Evolutionary conservation across 805 yeast genomes (phyloP).

Genomic region (Ogataea pilisensis): DNA sequence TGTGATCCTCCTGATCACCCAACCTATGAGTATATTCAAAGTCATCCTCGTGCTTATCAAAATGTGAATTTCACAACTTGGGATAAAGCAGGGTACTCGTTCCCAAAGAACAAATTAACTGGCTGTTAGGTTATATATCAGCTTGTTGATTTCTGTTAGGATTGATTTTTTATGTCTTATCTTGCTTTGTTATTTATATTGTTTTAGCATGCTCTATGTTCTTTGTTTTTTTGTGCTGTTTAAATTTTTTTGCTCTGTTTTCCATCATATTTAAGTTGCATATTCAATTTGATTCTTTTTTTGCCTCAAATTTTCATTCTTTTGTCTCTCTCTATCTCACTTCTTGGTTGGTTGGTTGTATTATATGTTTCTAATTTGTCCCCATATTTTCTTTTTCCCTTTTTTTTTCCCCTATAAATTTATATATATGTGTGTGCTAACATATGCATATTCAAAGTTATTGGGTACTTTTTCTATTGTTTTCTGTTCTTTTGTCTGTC

Average conservation of each 20-base stretch:
- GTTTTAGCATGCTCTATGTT: background rate
- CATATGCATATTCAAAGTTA: too few relatives aligned
- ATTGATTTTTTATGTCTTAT: background rate
- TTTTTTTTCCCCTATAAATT: background rate
- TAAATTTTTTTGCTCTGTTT: background rate
- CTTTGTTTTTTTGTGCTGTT: background rate
- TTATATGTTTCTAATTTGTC: background rate
- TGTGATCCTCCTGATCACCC: conserved; percentile 90
- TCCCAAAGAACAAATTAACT: conserved; percentile 60
- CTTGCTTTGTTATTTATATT: background rate
- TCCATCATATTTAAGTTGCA: too few relatives aligned
- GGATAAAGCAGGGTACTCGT: conserved; percentile 66
- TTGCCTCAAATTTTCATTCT: background rate
- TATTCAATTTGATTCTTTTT: background rate
- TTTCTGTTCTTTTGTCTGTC: too few relatives aligned
- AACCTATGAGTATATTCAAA: conserved; percentile 74
- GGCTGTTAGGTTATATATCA: conserved; percentile 34
- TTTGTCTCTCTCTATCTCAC: background rate
- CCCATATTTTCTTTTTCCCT: background rate
- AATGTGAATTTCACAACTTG: conserved; percentile 71
- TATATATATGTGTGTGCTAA: background rate
- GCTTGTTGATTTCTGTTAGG: background rate
- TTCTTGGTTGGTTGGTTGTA: background rate
- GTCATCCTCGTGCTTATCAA: conserved; percentile 64
- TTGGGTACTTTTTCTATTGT: too few relatives aligned